phyloP scores from a whole-genome alignment of 805 yeast species.

The Candida orba region DNA sequence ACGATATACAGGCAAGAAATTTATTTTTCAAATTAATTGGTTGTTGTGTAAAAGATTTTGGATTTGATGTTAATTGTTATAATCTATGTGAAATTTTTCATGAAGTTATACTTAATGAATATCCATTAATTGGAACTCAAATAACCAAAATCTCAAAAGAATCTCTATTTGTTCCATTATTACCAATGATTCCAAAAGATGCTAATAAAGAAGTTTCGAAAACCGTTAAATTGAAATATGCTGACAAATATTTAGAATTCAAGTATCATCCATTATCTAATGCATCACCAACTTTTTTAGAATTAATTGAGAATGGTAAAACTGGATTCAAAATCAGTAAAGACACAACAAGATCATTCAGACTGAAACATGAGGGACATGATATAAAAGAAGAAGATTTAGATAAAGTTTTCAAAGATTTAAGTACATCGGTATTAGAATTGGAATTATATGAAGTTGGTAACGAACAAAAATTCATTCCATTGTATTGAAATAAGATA shows the following conservation, averaged over 20 bases:
- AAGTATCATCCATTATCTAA: slow-evolving; percentile 55
- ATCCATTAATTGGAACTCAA: slow-evolving; percentile 53
- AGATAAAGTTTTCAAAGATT: slow-evolving; percentile 16
- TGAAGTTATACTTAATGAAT: slow-evolving; percentile 51
- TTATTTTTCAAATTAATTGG: slow-evolving; percentile 57
- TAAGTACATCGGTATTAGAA: slow-evolving; percentile 6
- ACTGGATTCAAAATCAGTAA: slow-evolving; percentile 44
- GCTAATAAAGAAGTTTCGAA: slow-evolving; percentile 30
- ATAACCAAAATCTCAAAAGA: slow-evolving; percentile 19
- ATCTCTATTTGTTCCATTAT: slow-evolving; percentile 18
- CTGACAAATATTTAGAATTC: slow-evolving; percentile 51
- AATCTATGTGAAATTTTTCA: slow-evolving; percentile 66
- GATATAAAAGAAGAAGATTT: slow-evolving; percentile 14
- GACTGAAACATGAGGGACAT: slow-evolving; percentile 13
- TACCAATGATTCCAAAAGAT: slow-evolving; percentile 28
- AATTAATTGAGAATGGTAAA: slow-evolving; percentile 71
- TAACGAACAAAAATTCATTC: slow-evolving; percentile 17
- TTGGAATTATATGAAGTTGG: slow-evolving; percentile 19
- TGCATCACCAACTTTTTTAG: slow-evolving; percentile 75
- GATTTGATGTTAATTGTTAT: slow-evolving; percentile 61
- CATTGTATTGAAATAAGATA: slow-evolving; percentile 13
- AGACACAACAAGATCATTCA: slow-evolving; percentile 4
- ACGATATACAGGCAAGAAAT: slow-evolving; percentile 46
- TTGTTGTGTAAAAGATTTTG: slow-evolving; percentile 70
- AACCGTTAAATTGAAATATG: slow-evolving; percentile 42